Conservation (phyloP, 2,329 filamentous ascomycete genomes). For the Paracoccidioides lutzii region DNA sequence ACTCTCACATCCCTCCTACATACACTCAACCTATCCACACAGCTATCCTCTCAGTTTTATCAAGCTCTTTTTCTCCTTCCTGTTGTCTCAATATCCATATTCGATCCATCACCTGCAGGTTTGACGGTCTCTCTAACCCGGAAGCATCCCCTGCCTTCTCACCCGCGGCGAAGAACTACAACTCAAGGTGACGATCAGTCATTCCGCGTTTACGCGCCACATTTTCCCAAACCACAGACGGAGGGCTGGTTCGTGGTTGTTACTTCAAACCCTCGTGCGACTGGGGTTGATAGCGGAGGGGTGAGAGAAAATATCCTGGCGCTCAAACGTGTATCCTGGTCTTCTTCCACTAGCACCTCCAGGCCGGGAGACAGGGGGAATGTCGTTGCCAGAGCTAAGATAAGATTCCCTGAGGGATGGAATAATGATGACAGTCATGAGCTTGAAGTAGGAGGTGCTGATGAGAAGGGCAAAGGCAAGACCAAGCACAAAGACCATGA, state of each 20-base stretch:
- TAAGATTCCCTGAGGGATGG: constrained; percentile 8
- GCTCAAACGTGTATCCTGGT: constrained; percentile 76
- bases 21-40: constrained; percentile 18
- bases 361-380: constrained; percentile 8
- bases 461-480: constrained; percentile 12
- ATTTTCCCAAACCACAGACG: constrained; percentile 85
- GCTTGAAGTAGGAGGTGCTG: constrained; percentile 13
- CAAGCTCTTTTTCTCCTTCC: constrained; percentile 57
- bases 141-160: constrained; percentile 4
- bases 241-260: constrained; percentile 87
- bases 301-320: constrained; percentile 65
- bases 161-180: constrained; percentile 46
- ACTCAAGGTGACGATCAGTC: constrained; percentile 23
- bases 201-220: constrained; percentile 66
- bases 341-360: constrained; percentile 17
- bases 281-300: constrained; percentile 31
- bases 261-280: constrained; percentile 25
- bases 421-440: background rate
- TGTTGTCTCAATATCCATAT: constrained; percentile 49
- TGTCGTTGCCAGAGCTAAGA: constrained; percentile 9
- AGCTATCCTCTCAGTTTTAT: constrained; percentile 25
- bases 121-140: constrained; percentile 32
- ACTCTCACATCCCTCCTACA: constrained; percentile 18
- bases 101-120: constrained; percentile 48
- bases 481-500: constrained; percentile 10